Percentiles rank a stretch among this genome's conserved stretches.
Evolutionary conservation across 176 grass and related monocot species (phyloP).

Genomic region (Carex cristatella): DNA sequence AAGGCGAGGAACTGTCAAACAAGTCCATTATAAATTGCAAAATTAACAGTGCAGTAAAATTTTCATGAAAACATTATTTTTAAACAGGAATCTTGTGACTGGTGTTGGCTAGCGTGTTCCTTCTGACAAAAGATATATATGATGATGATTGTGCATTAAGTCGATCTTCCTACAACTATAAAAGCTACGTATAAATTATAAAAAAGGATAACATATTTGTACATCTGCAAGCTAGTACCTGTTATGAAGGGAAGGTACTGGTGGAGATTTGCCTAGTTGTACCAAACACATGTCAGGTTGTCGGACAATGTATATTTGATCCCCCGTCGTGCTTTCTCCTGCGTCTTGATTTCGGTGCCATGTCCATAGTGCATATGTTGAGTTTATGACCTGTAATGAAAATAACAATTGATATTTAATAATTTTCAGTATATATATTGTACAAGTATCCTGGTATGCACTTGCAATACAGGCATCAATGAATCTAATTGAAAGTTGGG

Average conservation of each 20-base stretch:
- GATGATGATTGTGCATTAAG: neutral
- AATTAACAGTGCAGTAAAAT: neutral
- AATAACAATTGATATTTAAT: neutral
- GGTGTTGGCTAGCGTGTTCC: neutral
- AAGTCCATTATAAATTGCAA: neutral
- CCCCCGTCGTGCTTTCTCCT: slow-evolving; percentile 42
- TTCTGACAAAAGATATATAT: neutral
- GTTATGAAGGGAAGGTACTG: neutral
- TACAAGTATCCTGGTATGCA: neutral
- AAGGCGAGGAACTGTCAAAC: slow-evolving; percentile 1
- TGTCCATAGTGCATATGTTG: slow-evolving; percentile 88
- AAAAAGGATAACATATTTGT: neutral
- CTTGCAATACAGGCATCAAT: neutral
- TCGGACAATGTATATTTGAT: slow-evolving; percentile 87
- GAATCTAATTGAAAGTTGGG: neutral
- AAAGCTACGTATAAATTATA: neutral
- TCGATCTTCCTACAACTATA: neutral
- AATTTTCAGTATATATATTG: neutral
- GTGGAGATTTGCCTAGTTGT: slow-evolving; percentile 1
- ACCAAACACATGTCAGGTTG: slow-evolving; percentile 57
- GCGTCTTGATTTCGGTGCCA: slow-evolving; percentile 91
- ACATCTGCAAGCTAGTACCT: slow-evolving; percentile 2
- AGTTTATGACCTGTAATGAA: slow-evolving; percentile 60
- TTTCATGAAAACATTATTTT: neutral
- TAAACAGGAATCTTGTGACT: neutral